A percentile compares a stretch with the other conserved stretches of the same genome.
These are phyloP conservation scores for Magnolia sinica DNA, from an alignment of 164 flowering plant genomes.

Conservation along the genomic window DNA sequence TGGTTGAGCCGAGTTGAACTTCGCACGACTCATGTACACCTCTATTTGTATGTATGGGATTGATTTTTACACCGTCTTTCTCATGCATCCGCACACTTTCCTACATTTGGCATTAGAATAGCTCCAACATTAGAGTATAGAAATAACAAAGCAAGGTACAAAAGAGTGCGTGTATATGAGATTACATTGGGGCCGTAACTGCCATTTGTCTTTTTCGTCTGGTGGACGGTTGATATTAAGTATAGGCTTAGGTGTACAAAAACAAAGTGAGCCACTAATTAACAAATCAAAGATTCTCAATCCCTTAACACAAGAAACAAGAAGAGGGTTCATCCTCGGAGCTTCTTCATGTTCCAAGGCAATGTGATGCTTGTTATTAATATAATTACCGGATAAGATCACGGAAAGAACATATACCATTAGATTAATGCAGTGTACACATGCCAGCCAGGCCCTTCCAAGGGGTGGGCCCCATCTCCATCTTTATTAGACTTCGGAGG, in stretches of 20 bases:
- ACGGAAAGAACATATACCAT: not conserved
- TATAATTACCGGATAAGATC: not conserved
- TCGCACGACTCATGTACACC: too few relatives aligned
- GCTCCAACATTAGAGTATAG: too few relatives aligned
- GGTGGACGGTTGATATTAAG: not conserved
- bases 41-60: too few relatives aligned
- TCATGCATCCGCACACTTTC: too few relatives aligned
- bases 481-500: too few relatives aligned
- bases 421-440: not conserved
- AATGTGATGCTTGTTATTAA: not conserved
- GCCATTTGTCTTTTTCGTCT: not conserved
- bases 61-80: too few relatives aligned
- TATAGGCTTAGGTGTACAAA: not conserved
- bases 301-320: constrained; percentile 3
- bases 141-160: too few relatives aligned
- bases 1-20: too few relatives aligned
- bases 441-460: not conserved
- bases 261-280: not conserved
- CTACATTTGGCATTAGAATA: too few relatives aligned
- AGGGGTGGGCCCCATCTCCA: not conserved
- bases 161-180: too few relatives aligned
- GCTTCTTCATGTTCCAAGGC: not conserved
- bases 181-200: not conserved
- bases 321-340: not conserved
- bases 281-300: constrained; percentile 6